These are phyloP conservation scores for Eleusine indica DNA, from an alignment of 176 grass and related monocot genomes.

Conservation along the genomic window DNA sequence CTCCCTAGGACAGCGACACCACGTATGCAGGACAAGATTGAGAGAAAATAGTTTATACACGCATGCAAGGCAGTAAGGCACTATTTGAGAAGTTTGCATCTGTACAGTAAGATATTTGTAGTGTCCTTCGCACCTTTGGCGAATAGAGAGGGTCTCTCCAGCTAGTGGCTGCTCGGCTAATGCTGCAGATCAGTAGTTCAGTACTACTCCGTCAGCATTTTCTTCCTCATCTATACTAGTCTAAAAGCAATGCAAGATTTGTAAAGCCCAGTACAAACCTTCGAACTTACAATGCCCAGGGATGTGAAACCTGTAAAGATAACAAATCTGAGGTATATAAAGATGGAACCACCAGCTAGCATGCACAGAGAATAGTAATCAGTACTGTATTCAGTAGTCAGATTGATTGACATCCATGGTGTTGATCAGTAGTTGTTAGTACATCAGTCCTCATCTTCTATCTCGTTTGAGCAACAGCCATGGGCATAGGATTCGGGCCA, in stretches of 20 bases:
- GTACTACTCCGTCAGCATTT: no score
- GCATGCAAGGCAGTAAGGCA: no score
- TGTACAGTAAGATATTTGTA: no score
- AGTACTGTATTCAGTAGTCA: neutral
- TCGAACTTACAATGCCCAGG: neutral
- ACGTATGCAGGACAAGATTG: no score
- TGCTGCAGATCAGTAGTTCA: no score
- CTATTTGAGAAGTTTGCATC: no score
- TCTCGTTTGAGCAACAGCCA: slow-evolving; percentile 41
- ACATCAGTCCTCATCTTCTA: slow-evolving; percentile 6
- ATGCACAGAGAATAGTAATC: slow-evolving; percentile 11
- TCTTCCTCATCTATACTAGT: no score
- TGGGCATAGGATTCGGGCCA: slow-evolving; percentile 50
- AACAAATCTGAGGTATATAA: neutral
- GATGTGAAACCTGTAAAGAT: neutral
- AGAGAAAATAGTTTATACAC: no score
- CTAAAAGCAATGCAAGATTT: neutral
- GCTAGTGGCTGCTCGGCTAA: no score
- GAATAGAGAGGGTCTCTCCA: no score
- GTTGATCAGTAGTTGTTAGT: slow-evolving; percentile 9
- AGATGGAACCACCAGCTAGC: neutral
- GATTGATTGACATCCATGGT: neutral
- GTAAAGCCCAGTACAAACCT: neutral
- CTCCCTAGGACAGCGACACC: no score
- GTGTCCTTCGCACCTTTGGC: no score